A percentile compares a stretch with the other conserved stretches of the same genome.
Evolutionary conservation across 352 stramenopile genomes (phyloP).

Genomic region (Aphanomyces euteiches): DNA sequence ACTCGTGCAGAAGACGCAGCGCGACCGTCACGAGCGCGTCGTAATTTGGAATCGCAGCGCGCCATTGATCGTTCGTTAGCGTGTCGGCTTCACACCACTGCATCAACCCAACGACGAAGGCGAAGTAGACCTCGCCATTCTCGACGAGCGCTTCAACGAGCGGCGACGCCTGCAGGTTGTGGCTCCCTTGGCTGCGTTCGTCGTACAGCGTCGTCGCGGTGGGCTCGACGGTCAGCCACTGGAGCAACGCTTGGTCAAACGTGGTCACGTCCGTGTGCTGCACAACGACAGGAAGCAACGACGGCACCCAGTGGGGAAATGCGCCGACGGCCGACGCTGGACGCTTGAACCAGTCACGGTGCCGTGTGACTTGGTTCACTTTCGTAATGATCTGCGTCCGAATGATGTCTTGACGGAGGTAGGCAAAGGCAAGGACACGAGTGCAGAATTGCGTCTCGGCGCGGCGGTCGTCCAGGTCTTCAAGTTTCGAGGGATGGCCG

Average conservation of each 20-base stretch:
- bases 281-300: background rate
- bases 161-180: background rate
- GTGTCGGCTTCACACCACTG: conserved; percentile 47
- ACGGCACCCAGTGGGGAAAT: conserved; percentile 14
- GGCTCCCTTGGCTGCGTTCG: background rate
- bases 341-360: conserved; percentile 14
- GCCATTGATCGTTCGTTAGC: conserved; percentile 38
- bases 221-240: conserved; percentile 8
- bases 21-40: conserved; percentile 52
- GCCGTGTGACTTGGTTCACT: background rate
- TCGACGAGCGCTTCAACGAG: conserved; percentile 48
- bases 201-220: background rate
- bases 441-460: conserved; percentile 11
- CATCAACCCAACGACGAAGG: conserved; percentile 60
- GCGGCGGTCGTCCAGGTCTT: background rate
- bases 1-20: conserved; percentile 63
- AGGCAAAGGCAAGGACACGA: conserved; percentile 1
- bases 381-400: conserved; percentile 1
- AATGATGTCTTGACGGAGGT: conserved; percentile 7
- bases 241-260: conserved; percentile 20
- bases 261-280: conserved; percentile 19
- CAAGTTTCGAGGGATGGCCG: conserved; percentile 1
- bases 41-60: conserved; percentile 58
- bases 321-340: background rate
- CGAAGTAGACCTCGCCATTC: conserved; percentile 68